Evolutionary conservation across 306 rosid species (phyloP).

Genomic region (Gleditsia sinensis): DNA sequence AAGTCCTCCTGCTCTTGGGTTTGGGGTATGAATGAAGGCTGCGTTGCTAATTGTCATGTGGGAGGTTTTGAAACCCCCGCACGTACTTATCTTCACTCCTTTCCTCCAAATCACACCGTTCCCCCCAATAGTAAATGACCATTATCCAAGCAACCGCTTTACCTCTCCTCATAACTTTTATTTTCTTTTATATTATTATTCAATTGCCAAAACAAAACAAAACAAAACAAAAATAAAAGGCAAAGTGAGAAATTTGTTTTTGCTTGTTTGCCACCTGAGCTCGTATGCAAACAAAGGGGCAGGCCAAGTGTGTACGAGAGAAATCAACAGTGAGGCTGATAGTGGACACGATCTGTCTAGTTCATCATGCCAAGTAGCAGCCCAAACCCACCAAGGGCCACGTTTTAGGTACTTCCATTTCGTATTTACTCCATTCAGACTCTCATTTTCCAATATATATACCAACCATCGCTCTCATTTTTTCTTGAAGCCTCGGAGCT

Average conservation of each 20-base stretch:
- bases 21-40: slow-evolving; percentile 42
- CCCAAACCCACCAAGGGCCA: slow-evolving; percentile 66
- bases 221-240: background rate
- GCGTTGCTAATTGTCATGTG: slow-evolving; percentile 28
- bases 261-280: slow-evolving; percentile 53
- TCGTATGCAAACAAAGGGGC: slow-evolving; percentile 29
- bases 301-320: slow-evolving; percentile 74
- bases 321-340: slow-evolving; percentile 43
- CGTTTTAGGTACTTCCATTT: slow-evolving; percentile 53
- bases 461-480: background rate
- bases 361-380: too few relatives aligned
- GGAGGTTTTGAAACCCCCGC: slow-evolving; percentile 47
- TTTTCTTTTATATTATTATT: background rate
- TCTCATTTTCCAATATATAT: slow-evolving; percentile 44
- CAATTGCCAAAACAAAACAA: background rate
- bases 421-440: too few relatives aligned
- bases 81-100: slow-evolving; percentile 57
- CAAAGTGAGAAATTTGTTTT: background rate
- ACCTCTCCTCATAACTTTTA: background rate
- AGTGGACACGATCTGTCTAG: slow-evolving; percentile 65
- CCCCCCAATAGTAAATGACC: background rate
- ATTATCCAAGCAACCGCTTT: slow-evolving; percentile 38
- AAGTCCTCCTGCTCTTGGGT: slow-evolving; percentile 30
- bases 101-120: slow-evolving; percentile 47
- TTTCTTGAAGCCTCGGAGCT: background rate